Conservation (phyloP, 352 stramenopile species). For the Globisporangium abappressorium region DNA sequence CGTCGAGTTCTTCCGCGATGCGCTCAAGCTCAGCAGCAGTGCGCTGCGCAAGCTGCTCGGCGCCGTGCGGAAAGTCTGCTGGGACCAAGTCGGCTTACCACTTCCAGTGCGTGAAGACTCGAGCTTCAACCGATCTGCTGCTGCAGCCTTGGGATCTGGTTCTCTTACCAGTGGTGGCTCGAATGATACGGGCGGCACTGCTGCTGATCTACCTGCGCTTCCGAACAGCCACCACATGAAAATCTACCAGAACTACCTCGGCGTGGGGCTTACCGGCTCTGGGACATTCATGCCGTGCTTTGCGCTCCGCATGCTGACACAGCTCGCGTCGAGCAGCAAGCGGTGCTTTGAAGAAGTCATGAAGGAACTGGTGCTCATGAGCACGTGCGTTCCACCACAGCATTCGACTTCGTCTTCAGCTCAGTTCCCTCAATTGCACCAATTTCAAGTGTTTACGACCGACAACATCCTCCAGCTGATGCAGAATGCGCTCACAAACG, state of each 20-base stretch:
- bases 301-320: constrained; percentile 76
- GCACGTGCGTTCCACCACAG: constrained; percentile 42
- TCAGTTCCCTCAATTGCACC: constrained; percentile 54
- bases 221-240: constrained; percentile 64
- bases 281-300: constrained; percentile 72
- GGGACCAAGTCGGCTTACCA: constrained; percentile 64
- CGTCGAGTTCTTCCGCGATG: constrained; percentile 79
- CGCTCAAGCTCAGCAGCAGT: constrained; percentile 57
- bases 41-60: constrained; percentile 57
- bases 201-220: constrained; percentile 33
- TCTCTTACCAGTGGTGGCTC: not conserved
- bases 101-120: constrained; percentile 20
- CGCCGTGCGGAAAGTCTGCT: constrained; percentile 65
- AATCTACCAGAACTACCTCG: constrained; percentile 80
- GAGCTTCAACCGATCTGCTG: not conserved
- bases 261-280: constrained; percentile 56
- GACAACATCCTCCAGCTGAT: constrained; percentile 81
- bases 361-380: constrained; percentile 70
- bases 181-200: not conserved
- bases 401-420: constrained; percentile 28
- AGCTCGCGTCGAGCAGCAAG: constrained; percentile 68
- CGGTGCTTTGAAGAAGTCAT: constrained; percentile 76
- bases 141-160: not conserved
- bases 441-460: constrained; percentile 77
- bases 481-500: constrained; percentile 62